A percentile compares a stretch with the other conserved stretches of the same genome.
Evolutionary conservation across 345 rosid genomes (phyloP).

Genomic region (Psidium guajava): DNA sequence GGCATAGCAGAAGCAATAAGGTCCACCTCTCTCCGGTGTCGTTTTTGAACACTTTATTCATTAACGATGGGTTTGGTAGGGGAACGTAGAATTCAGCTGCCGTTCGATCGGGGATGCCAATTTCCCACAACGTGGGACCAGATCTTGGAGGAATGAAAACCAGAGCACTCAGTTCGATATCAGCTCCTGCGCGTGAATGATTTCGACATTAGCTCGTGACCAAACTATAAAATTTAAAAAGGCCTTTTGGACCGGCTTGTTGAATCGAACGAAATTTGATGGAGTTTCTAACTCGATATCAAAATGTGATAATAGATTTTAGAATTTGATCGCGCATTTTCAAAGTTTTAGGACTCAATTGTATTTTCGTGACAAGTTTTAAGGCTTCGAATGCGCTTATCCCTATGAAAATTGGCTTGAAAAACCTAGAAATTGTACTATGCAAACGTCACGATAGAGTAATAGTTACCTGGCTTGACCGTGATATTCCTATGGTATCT

Average conservation of each 20-base stretch:
- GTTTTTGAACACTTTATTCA: constrained; percentile 9
- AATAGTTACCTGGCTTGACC: constrained; percentile 12
- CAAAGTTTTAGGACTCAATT: no score
- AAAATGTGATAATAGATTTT: neutral
- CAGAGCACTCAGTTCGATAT: constrained; percentile 5
- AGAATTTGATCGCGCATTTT: no score
- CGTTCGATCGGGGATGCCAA: constrained; percentile 25
- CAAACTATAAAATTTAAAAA: neutral
- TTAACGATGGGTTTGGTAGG: constrained; percentile 6
- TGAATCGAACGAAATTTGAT: neutral
- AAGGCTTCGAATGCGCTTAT: no score
- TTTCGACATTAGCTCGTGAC: neutral
- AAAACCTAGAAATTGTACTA: neutral
- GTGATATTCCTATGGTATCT: constrained; percentile 3
- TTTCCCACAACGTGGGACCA: constrained; percentile 42
- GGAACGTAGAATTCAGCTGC: constrained; percentile 35
- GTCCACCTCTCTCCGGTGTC: neutral
- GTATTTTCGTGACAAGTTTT: no score
- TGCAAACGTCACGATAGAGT: neutral
- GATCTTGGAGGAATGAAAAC: constrained; percentile 26
- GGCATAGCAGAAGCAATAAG: no score
- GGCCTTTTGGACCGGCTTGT: neutral
- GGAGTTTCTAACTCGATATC: neutral
- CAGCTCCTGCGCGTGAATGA: constrained; percentile 6
- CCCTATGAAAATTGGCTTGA: no score